Evolutionary conservation across 495 filamentous ascomycete species (phyloP), one percentile per base, ranked within the genome.

Genomic region (Aspergillus indologenus): DNA sequence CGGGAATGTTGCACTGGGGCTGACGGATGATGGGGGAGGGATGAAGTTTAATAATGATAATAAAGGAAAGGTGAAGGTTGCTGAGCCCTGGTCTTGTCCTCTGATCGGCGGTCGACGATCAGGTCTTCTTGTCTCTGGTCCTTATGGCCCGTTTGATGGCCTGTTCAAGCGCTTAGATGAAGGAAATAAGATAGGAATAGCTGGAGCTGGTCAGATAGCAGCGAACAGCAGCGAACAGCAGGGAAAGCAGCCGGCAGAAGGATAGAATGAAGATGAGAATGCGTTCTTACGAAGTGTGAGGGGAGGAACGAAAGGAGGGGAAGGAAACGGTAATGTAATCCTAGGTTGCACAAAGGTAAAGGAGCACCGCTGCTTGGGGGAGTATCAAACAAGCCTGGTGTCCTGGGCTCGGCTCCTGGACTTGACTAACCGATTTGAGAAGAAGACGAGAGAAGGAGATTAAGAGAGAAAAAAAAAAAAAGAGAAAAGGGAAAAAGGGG

Each of bases 371-470:
- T 40, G 34, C 34, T 14, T 40, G 22, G 9, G 48, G 22, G 29
- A 11, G n/a, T 48, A 45, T 31, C 31, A 29, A 34, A 45, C 54
- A 48, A 57, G 21, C 8, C 55, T 34, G 46, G 55, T 57, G 45
- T 57, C 46, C 26, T 57, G 43, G 18, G 40, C 52, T 54, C 52
- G 18, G 40, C 52, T 54, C 52, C 31, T 42, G n/a, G 31, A 54
- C 18, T 40, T 50, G 45, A 42, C 57, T 59, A 53, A 48, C 49
- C 51, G 45, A 43, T 54, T 47, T 42, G 9, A 52, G 51, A 44
- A 26, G 43, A 26, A 19, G 42, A 56, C n/a, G 20, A 24, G 29
- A 19, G 43, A 40, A 49, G n/a, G 14, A 20, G 26, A 31, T 21
- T 26, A 40, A n/a, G n/a, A n/a, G n/a, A n/a, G n/a, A n/a, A n/a